These are phyloP conservation scores for Lachancea mirantina DNA, from an alignment of 805 yeast species.

Conservation along the genomic window DNA sequence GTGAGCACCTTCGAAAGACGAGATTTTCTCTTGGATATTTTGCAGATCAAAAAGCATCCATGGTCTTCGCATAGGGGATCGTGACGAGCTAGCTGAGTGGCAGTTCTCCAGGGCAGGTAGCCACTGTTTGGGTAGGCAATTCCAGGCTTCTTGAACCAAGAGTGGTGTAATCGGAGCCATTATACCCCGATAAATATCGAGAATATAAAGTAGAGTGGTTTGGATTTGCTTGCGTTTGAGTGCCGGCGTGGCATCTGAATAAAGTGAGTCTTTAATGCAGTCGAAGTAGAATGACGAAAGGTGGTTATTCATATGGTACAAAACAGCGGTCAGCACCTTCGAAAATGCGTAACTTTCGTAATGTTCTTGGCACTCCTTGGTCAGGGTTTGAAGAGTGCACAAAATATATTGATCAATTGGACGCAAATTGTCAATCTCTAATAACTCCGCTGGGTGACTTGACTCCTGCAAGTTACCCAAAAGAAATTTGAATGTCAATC, in stretches of 20 bases:
- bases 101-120: slow-evolving; percentile 8
- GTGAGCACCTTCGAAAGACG: slow-evolving; percentile 16
- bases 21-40: not conserved
- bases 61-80: slow-evolving; percentile 11
- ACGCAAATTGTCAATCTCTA: slow-evolving; percentile 36
- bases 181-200: slow-evolving; percentile 56
- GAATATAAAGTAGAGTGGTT: slow-evolving; percentile 54
- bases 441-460: slow-evolving; percentile 21
- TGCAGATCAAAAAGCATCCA: slow-evolving; percentile 3
- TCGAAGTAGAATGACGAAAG: slow-evolving; percentile 84
- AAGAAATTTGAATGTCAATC: slow-evolving; percentile 74
- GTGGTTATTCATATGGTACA: slow-evolving; percentile 64
- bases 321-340: slow-evolving; percentile 57
- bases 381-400: slow-evolving; percentile 44
- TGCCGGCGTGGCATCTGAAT: slow-evolving; percentile 53
- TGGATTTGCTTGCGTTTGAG: slow-evolving; percentile 39
- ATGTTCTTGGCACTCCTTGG: slow-evolving; percentile 34
- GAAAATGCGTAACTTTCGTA: slow-evolving; percentile 61
- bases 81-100: slow-evolving; percentile 8
- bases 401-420: slow-evolving; percentile 59
- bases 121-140: slow-evolving; percentile 37
- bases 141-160: slow-evolving; percentile 86
- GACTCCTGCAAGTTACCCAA: slow-evolving; percentile 65
- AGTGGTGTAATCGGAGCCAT: slow-evolving; percentile 80
- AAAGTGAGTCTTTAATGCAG: slow-evolving; percentile 74